Base-by-base conservation (phyloP, 495 filamentous ascomycete species). In the Bacidia rubella region DNA sequence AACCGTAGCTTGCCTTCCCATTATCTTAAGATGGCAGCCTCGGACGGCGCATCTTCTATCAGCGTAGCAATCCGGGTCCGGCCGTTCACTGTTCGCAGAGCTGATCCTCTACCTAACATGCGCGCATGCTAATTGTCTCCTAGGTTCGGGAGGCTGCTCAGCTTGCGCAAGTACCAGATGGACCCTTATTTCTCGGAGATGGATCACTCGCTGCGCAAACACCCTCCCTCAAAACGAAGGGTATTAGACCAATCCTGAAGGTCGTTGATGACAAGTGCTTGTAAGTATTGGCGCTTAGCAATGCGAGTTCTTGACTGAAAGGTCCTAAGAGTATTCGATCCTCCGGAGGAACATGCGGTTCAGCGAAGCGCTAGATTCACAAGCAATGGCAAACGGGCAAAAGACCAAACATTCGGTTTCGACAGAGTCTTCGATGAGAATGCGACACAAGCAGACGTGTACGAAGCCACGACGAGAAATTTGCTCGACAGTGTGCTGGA, bases 351-450 rank as follows among this genome's bases (percentile, higher is more conserved):
- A 62, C 95, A 84, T 61, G 86, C 92, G 1, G 81, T 97, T n/a
- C 86, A 93, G 51, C 84, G 82, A 57, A 94, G 95, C 65, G 85
- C 87, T 26, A 79, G 80, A 66, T 82, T 93, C 15, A 79, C 92
- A 0, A 84, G 89, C 7, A 73, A 81, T 49, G 88, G 90, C 44
- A 97, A 95, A 63, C 82, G 90, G 54, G 86, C 94, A 60, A 99
- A 99, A 66, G 92, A 99, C 63, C 90, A 96, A 65, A 90, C 90
- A 3, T 99, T 99, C 61, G 89, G 80, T 43, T 99, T 99, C 69
- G 92, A 99, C 68, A 75, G 84, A 35, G 84, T 99, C 49, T 99
- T 99, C 66, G 92, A 99, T 73, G 90, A 99, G 49, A 95, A 87
- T 62, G 84, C 87, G 42, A 82, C 83, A 0, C 92, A 99, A 57